Base-by-base conservation (phyloP, 371 early-diverging fungal species). In the Coemansia sp. region DNA sequence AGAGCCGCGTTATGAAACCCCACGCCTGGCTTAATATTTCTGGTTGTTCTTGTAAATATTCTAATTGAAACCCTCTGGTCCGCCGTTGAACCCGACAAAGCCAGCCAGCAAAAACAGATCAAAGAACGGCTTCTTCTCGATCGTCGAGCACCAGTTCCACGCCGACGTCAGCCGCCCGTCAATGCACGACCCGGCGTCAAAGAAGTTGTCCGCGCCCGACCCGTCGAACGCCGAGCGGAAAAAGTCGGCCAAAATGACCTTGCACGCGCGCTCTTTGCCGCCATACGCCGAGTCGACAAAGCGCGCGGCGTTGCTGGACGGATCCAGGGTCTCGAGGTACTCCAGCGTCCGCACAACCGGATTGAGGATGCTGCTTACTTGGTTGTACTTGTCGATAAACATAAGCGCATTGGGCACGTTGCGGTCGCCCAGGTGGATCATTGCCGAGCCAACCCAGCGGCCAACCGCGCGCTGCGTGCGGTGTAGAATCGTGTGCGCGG, bases 311-410 rank as follows among this genome's bases (percentile, higher is more conserved):
- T 84, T 88, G 20, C 7, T 33, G 47, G 52, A 31, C 54, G 47
- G 34, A 26, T 31, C 66, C 4, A 51, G 66, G 4, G 54, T 70
- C 11, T 90, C 90, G 40, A 96, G 66, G 59, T 85, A 81, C 43
- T 89, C 88, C 12, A 96, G 76, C n/a, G 88, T 87, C 0, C 82
- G 81, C 38, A 86, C 84, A 34, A 97, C 87, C 0, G 98, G 98
- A 62, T 86, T 87, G 35, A 98, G 85, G 55, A 98, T 98, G 49
- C 93, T 86, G 48, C 94, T 85, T 12, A 97, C 92, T 84, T 97
- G 97, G 59, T 94, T 95, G 80, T 97, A 97, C 86, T 93, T 93
- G 85, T 94, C 97, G 66, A 97, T 97, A 67, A 98, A 97, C 85
- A 94, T 88, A 43, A 98, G 84, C 6, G 98, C 93, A 63, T 92